Conservation (phyloP, 805 yeast species). For the Saccharomyces jurei region DNA sequence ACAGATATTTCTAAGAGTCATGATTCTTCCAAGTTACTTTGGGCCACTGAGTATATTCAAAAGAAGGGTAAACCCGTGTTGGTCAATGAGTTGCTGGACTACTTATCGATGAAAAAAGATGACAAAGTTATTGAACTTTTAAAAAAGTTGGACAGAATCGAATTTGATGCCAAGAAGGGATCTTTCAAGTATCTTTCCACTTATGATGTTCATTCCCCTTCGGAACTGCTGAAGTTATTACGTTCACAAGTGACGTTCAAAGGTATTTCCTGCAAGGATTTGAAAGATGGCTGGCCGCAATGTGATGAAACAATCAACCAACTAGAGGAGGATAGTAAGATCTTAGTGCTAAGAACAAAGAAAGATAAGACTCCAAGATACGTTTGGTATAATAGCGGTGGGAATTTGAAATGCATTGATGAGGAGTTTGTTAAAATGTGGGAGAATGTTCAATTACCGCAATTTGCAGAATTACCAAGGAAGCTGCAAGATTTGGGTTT, state of each 20-base stretch:
- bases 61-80: slow-evolving; percentile 59
- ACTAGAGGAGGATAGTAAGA: slow-evolving; percentile 66
- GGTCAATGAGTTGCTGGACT: slow-evolving; percentile 55
- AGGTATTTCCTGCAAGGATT: slow-evolving; percentile 75
- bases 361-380: slow-evolving; percentile 90
- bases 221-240: slow-evolving; percentile 65
- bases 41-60: slow-evolving; percentile 88
- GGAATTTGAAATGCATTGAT: slow-evolving; percentile 56
- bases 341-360: slow-evolving; percentile 79
- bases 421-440: slow-evolving; percentile 78
- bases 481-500: slow-evolving; percentile 74
- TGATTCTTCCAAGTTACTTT: slow-evolving; percentile 75
- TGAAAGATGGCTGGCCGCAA: slow-evolving; percentile 82
- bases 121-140: slow-evolving; percentile 64
- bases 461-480: slow-evolving; percentile 70
- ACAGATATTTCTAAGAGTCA: slow-evolving; percentile 36
- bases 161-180: slow-evolving; percentile 49
- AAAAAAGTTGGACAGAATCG: slow-evolving; percentile 68
- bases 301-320: slow-evolving; percentile 72
- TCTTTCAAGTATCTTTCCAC: slow-evolving; percentile 83
- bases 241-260: slow-evolving; percentile 78
- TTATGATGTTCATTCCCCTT: slow-evolving; percentile 76
- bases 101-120: slow-evolving; percentile 49
- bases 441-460: slow-evolving; percentile 73
- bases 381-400: slow-evolving; percentile 85